A percentile compares a stretch with the other conserved stretches of the same genome.
phyloP scores from a whole-genome alignment of 306 rosid species.

The Quercus variabilis region DNA sequence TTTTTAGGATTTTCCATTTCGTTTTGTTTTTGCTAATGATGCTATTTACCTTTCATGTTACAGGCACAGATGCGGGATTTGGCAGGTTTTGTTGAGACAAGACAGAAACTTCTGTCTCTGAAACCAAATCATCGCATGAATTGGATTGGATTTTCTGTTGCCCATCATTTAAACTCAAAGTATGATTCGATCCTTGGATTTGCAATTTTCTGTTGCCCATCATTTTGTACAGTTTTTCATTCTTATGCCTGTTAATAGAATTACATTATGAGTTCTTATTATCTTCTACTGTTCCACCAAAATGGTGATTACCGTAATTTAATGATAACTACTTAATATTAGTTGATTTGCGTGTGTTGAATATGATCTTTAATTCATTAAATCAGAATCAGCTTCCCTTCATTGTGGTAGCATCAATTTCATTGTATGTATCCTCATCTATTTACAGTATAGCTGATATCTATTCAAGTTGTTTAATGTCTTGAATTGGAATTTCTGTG shows the following conservation, averaged over 20 bases:
- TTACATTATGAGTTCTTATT: not conserved
- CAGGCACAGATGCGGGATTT: constrained; percentile 99
- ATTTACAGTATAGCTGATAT: not conserved
- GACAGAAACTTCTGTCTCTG: constrained; percentile 85
- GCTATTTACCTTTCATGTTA: constrained; percentile 13
- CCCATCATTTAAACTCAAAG: constrained; percentile 92
- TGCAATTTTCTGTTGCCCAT: not conserved
- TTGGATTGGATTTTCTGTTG: constrained; percentile 96
- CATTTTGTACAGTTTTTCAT: not conserved
- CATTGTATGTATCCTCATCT: not conserved
- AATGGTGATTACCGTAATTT: not conserved
- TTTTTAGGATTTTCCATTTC: not conserved
- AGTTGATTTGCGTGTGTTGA: not conserved
- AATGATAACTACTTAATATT: not conserved
- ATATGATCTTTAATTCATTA: not conserved
- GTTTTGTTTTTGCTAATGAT: constrained; percentile 11
- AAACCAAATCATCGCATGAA: constrained; percentile 99
- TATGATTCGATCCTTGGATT: constrained; percentile 34
- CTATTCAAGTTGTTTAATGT: not conserved
- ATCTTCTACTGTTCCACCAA: not conserved
- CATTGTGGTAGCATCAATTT: not conserved
- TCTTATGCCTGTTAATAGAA: not conserved
- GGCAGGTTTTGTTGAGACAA: constrained; percentile 94
- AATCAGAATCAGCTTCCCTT: not conserved
- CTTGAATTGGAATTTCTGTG: not conserved